Base-by-base conservation (phyloP, 2,329 filamentous ascomycete species). In the Chaetomium olivaceum region DNA sequence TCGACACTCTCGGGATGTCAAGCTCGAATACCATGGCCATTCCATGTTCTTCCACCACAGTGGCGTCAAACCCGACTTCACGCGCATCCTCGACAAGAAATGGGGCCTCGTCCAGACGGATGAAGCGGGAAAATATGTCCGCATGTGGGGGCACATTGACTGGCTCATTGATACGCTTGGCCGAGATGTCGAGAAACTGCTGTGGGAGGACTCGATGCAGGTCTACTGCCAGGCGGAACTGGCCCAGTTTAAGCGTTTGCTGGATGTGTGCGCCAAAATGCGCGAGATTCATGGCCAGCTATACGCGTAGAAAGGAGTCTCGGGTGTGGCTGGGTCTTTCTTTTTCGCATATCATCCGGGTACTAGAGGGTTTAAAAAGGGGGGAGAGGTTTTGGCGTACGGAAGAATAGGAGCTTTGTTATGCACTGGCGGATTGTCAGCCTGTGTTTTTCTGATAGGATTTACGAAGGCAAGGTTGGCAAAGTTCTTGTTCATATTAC, bases 231-330 rank as follows among this genome's bases (percentile, higher is more conserved):
- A 70, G 11, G 62, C 68, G 55, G 71, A 67, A 8, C 70, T 73
- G 25, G 58, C 33, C 4, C 21, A 36, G 55, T 58, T 63, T 31
- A 4, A 23, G 68, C 14, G 67, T 57, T 63, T 64, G 29, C 33
- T 12, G 8, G 19, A 36, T 25, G 57, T 64, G 68, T 75, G 68
- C 69, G 74, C 60, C 51, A 80, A 80, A 61, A 77, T 80, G 8
- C 79, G 80, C 16, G 54, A 67, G 52, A 73, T 70, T 43, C 71
- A 80, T 77, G 3, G 82, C 73, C 67, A 84, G 82, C 74, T 83
- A 80, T 48, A 68, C 33, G 48, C 19, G 19, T 61, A 51, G 57
- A 23, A 23, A 12, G 46, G 46, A 4, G 46, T 21, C n/a, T 48
- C 19, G n/a, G 2, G 16, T 46, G 1, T 23, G 9, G 11, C 23